Evolutionary conservation across 1,139 yeast genomes (phyloP), one percentile per base, ranked within the genome.

Genomic region (Debaryomyces subglobosus): DNA sequence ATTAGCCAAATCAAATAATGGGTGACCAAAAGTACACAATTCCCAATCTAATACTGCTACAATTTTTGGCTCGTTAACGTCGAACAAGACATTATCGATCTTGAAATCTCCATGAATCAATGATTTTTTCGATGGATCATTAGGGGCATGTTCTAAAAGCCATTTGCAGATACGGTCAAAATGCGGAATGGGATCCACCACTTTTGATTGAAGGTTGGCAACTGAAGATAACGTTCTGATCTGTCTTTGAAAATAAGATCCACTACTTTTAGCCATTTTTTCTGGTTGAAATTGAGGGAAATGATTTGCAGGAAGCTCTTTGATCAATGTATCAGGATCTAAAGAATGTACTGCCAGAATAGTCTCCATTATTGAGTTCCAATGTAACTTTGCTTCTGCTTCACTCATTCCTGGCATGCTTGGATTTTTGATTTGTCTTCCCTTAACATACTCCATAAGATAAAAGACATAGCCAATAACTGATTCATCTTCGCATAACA

Each of bases 21-120:
- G 89, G 54, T 84, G 86, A 0, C 89, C 89, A 53, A 82, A 72
- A 0, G 89, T 84, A 56, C 88, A 82, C 35, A 84, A 69, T 59
- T 84, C 89, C 89, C 89, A 84, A 60, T 84, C 89, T 44, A 84
- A 68, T 1, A 84, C 81, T 0, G 87, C 87, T 47, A 78, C 66
- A 3, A 84, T 83, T 42, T 66, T 62, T 18, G 78, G 76, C 42
- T 77, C 73, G 1, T 73, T 66, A 6, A 79, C 78, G 54, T 82
- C 81, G 59, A 80, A 84, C 8, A 84, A 68, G 32, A 84, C 59
- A 57, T 84, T 84, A 61, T 84, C 89, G 41, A 84, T 81, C 59
- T 84, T 84, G 68, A 80, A 84, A 62, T 84, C 89, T 1, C 89
- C 89, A 56, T 84, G 89, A 38, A 84, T 82, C 54, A 84, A 72